Evolutionary conservation across 768 basidiomycete species (phyloP), one percentile per base, ranked within the genome.

Genomic region (Suillus weaverae): DNA sequence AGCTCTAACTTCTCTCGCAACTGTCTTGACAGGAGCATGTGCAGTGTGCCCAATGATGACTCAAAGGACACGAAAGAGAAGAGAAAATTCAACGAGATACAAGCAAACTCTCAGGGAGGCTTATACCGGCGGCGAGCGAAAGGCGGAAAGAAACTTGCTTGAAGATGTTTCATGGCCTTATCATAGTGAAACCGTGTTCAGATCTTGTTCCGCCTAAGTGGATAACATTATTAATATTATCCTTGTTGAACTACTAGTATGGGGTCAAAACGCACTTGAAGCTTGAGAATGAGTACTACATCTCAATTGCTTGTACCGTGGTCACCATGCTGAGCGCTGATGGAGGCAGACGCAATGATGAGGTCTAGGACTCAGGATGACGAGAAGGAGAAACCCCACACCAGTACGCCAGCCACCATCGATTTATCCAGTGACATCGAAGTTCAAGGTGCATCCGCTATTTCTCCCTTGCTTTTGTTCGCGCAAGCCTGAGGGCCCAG

Each of bases 21-120:
- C 89, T 9, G 78, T 90, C 66, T 85, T 87, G 53, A 83, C 77
- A 5, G 80, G 83, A 53, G 70, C 66, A 61, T 74, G 71, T 69
- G 41, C 46, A 26, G 55, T 41, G 20, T 20, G 38, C 1, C 36
- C 51, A 38, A 71, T 32, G 66, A 73, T 8, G 14, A 50, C 14
- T 50, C 22, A 3, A 75, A 78, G 57, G 72, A 70, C 74, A 6
- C 76, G 61, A 51, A 51, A 51, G 7, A 74, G 33, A 66, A 70
- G n/a, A 70, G 70, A 61, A 65, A 71, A 51, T 62, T 69, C 36
- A 74, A 72, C 39, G 73, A 76, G 20, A 67, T 72, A 7, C 70
- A 70, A 62, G 55, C 41, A 13, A 53, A 20, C 51, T 53, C 72
- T 75, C 66, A 64, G 75, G 48, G 74, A 75, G 55, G 74, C 75